Evolutionary conservation across 192 early-diverging fungal genomes (phyloP), one percentile per base, ranked within the genome.

Genomic region (Phlyctochytrium bullatum): DNA sequence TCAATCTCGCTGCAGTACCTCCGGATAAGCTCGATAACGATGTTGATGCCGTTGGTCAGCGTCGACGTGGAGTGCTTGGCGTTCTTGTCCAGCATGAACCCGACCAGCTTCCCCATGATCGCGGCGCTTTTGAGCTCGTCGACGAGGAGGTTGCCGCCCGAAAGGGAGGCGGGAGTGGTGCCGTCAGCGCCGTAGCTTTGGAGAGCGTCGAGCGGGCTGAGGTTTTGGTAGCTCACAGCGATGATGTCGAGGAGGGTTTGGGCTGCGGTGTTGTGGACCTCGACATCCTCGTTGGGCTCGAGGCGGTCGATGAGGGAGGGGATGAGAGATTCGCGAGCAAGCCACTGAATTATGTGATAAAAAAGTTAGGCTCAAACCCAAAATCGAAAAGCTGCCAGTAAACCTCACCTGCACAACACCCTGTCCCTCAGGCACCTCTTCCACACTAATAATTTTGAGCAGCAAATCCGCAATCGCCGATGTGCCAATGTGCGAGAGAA

Each of bases 21-120:
- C 64, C 96, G 88, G 76, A 99, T 96, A 20, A 99, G 81, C 80
- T 99, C 96, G 65, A 99, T 96, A 68, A 99, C 91, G 62, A 99
- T 95, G 58, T 89, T 92, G 32, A 97, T 92, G 68, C 93, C 94
- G 74, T 95, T 97, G 62, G 89, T 92, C 31, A 99, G 83, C 24
- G 92, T 90, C 20, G 91, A 96, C 0, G 92, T 90, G 25, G 91
- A 86, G 72, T 91, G 81, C 16, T 92, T 89, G 4, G 90, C 93
- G 1, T 74, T 65, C 17, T 73, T 61, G 59, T 91, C 84, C 6
- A 99, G 86, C 97, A 99, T 99, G 67, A 88, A 98, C 40, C 80
- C 78, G 14, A 92, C 88, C 27, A 99, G 83, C 36, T 90, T 81
- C 27, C 78, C 66, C 52, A 97, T 88, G 14, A 89, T 90, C n/a